Evolutionary conservation across 305 asterid genomes (phyloP), one percentile per base, ranked within the genome.

Genomic region (Fraxinus baroniana): DNA sequence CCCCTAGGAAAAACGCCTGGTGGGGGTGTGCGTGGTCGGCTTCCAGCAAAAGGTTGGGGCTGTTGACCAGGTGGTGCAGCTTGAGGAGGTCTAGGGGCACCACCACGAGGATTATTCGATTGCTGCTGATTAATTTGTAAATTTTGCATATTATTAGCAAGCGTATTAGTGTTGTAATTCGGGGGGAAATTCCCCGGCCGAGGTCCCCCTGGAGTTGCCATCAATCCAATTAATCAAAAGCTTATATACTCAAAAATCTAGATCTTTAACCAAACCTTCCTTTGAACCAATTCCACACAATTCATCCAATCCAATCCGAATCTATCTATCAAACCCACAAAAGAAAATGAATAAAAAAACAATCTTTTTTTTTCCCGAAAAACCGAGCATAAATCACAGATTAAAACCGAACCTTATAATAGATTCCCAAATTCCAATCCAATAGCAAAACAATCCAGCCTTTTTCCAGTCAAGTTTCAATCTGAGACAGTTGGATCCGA

Each of bases 131-230:
- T 88, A 28, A 97, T 82, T 80, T 95, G 94, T 60, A 97, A 87
- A 79, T 97, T 93, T 86, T 93, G 97, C 95, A 97, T 91, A 82
- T 91, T 90, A 74, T 90, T 89, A 80, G 94, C 89, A 81, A 97
- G 91, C 68, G 90, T 83, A 86, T 91, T 94, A 78, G 98, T 96
- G 74, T 92, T 95, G 83, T 85, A 90, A 86, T 88, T 94, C 5
- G 89, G 96, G 75, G 94, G 98, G 76, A 84, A 88, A 88, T 84
- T 93, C 88, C 93, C 96, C 13, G 97, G 95, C 86, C 98, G 90
- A 80, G 94, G 89, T 83, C 95, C 94, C 80, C 95, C 95, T n/a
- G 98, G 97, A 89, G 91, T 86, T 76, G 97, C 90, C 99, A 96
- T 96, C 83, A 81, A 74, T 85, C 84, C 82, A 86, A 71, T 84